Evolutionary conservation across 257 asterid genomes (phyloP).

Genomic region (Petrea volubilis): DNA sequence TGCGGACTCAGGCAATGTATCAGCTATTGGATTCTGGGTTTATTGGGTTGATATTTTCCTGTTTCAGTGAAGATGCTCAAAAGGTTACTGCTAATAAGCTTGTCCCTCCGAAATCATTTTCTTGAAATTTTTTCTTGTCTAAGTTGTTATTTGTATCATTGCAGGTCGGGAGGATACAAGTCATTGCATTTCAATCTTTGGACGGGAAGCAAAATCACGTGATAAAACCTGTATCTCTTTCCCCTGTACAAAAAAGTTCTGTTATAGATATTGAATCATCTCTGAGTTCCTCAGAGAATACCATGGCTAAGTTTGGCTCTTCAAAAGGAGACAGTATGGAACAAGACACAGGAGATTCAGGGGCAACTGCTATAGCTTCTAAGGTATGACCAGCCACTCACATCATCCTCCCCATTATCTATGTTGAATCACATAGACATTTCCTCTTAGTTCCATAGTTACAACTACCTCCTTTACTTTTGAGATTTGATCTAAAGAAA

Average conservation of each 20-base stretch:
- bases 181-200: slow-evolving; percentile 91
- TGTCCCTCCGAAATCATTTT: slow-evolving; percentile 12
- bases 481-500: no score
- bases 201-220: slow-evolving; percentile 87
- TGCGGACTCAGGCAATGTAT: slow-evolving; percentile 97
- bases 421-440: no score
- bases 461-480: no score
- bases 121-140: background rate
- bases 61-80: slow-evolving; percentile 98
- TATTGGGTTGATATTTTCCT: slow-evolving; percentile 95
- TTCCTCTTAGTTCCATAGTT: no score
- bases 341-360: slow-evolving; percentile 79
- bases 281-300: slow-evolving; percentile 63
- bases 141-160: slow-evolving; percentile 26
- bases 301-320: slow-evolving; percentile 41
- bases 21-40: slow-evolving; percentile 98
- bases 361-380: slow-evolving; percentile 41
- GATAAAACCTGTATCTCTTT: slow-evolving; percentile 61
- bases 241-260: slow-evolving; percentile 52
- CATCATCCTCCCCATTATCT: no score
- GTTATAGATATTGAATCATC: slow-evolving; percentile 72
- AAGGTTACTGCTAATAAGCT: slow-evolving; percentile 51
- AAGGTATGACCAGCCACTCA: slow-evolving; percentile 43
- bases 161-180: slow-evolving; percentile 97
- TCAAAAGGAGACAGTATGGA: slow-evolving; percentile 53